A percentile compares a stretch with the other conserved stretches of the same genome.
Conservation (phyloP, 345 rosid genomes). For the Brassica carinata region DNA sequence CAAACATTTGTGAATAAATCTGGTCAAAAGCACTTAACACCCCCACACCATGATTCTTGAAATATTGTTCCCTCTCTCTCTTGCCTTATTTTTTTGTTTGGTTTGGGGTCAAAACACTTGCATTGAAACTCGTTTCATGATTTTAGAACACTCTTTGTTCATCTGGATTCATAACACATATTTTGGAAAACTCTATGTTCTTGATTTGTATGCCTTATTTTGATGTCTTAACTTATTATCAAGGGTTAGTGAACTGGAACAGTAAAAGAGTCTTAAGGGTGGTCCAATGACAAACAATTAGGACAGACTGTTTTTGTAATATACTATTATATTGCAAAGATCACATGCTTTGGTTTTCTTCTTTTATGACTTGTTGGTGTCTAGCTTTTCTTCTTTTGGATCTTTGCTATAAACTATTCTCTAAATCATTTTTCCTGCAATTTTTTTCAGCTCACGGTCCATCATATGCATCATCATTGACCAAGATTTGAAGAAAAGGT, state of each 20-base stretch:
- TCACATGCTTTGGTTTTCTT: slow-evolving; percentile 66
- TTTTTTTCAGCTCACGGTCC: slow-evolving; percentile 47
- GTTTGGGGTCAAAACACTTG: background rate
- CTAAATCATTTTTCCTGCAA: slow-evolving; percentile 45
- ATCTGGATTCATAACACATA: background rate
- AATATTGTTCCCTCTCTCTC: background rate
- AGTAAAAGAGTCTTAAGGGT: slow-evolving; percentile 13
- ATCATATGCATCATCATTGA: slow-evolving; percentile 51
- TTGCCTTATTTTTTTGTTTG: background rate
- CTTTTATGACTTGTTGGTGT: slow-evolving; percentile 45
- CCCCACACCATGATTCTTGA: background rate
- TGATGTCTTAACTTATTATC: slow-evolving; percentile 3
- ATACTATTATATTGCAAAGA: slow-evolving; percentile 48
- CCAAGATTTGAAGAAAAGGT: slow-evolving; percentile 47
- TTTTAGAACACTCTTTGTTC: background rate
- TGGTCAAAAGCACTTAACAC: background rate
- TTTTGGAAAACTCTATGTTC: slow-evolving; percentile 24
- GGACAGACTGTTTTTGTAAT: slow-evolving; percentile 48
- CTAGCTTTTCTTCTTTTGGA: slow-evolving; percentile 44
- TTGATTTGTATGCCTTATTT: slow-evolving; percentile 21
- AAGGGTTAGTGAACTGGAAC: slow-evolving; percentile 5
- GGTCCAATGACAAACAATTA: slow-evolving; percentile 45
- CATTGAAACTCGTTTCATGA: slow-evolving; percentile 7
- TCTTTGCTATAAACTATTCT: slow-evolving; percentile 45
- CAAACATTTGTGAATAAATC: background rate